Percentiles rank a stretch among this genome's conserved stretches.
These are phyloP conservation scores for Hypoxylon sp. DNA, from an alignment of 2,329 filamentous ascomycete genomes.

Conservation along the genomic window DNA sequence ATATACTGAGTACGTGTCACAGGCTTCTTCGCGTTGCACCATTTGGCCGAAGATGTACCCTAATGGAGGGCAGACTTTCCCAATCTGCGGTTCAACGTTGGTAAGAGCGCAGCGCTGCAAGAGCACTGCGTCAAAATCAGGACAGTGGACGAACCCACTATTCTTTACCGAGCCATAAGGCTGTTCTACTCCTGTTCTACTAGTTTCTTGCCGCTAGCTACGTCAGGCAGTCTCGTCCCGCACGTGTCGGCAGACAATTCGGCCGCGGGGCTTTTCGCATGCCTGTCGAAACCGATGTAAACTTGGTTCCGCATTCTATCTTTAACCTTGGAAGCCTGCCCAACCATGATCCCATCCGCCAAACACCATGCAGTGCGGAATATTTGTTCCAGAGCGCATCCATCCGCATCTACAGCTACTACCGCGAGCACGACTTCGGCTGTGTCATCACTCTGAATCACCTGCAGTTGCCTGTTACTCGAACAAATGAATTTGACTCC, in stretches of 20 bases:
- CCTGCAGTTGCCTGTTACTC: constrained; percentile 20
- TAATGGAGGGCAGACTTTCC: neutral
- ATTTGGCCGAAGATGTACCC: neutral
- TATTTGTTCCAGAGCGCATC: constrained; percentile 31
- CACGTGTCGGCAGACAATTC: constrained; percentile 44
- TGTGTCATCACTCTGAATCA: constrained; percentile 26
- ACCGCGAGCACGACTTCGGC: constrained; percentile 16
- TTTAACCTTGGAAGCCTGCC: constrained; percentile 34
- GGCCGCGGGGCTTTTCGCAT: constrained; percentile 27
- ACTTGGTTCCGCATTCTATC: constrained; percentile 21
- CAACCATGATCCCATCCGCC: constrained; percentile 1
- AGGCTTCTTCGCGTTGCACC: neutral
- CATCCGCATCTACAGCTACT: constrained; percentile 13
- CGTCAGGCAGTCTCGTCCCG: constrained; percentile 29
- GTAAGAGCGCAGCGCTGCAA: neutral
- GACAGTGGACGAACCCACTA: neutral
- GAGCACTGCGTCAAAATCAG: neutral
- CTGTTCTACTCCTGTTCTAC: neutral
- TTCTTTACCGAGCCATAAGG: constrained; percentile 4
- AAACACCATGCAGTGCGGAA: constrained; percentile 30
- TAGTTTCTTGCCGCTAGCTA: constrained; percentile 8
- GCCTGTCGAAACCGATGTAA: constrained; percentile 4
- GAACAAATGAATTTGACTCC: constrained; percentile 28
- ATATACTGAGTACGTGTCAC: neutral
- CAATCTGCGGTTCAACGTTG: neutral